Conservation (phyloP, 2,329 filamentous ascomycete species). For the Phaeosphaeria sp. region DNA sequence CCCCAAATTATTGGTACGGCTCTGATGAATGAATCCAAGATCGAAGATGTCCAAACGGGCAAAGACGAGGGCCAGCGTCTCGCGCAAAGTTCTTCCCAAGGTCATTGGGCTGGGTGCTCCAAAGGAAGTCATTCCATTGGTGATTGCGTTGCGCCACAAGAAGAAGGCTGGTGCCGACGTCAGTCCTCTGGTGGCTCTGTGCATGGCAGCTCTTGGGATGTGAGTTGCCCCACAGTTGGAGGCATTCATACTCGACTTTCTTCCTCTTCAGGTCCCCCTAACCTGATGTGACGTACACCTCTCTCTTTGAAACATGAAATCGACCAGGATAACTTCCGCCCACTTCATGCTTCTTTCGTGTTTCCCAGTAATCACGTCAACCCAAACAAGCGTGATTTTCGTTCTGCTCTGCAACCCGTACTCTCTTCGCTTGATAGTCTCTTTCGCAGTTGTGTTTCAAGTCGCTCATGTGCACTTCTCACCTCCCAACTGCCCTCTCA, state of each 20-base stretch:
- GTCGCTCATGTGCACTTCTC: constrained; percentile 3
- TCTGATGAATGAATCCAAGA: background rate
- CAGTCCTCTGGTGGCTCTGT: background rate
- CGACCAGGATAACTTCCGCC: background rate
- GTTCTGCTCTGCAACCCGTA: no score
- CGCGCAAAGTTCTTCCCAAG: constrained; percentile 9
- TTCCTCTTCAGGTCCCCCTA: background rate
- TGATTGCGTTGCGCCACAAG: constrained; percentile 25
- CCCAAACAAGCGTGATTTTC: no score
- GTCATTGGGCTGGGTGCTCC: constrained; percentile 8
- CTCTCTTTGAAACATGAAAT: background rate
- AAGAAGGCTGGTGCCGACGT: constrained; percentile 33
- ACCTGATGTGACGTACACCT: background rate
- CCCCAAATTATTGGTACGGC: background rate
- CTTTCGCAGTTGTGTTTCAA: background rate
- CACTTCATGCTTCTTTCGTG: background rate
- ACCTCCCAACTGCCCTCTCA: constrained; percentile 40
- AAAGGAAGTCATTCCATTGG: constrained; percentile 16
- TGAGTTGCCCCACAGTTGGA: constrained; percentile 6
- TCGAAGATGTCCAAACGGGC: constrained; percentile 3
- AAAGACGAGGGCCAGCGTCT: constrained; percentile 6
- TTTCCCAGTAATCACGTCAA: no score
- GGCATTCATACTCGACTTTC: background rate
- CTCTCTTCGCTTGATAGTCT: background rate
- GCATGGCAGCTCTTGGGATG: constrained; percentile 6